phyloP scores from a whole-genome alignment of 2,329 filamentous ascomycete genomes.

The Aspergillus thermomutatus region DNA sequence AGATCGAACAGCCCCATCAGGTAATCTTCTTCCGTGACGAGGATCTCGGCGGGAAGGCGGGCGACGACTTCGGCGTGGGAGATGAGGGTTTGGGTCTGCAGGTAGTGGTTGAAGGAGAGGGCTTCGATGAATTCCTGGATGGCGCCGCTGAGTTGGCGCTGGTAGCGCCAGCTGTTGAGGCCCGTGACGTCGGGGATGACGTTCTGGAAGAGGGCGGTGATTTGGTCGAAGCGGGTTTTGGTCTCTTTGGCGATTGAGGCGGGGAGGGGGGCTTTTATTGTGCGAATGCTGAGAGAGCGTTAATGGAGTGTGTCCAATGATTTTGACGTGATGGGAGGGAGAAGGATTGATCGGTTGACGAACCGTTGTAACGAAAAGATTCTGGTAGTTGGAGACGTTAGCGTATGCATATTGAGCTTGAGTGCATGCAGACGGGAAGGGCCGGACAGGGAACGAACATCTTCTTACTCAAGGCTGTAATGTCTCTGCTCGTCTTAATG shows the following conservation, averaged over 20 bases:
- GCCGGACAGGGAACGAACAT: conserved; percentile 58
- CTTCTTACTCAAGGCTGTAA: conserved; percentile 94
- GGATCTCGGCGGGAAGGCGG: conserved; percentile 49
- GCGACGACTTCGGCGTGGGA: conserved; percentile 58
- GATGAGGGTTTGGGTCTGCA: conserved; percentile 72
- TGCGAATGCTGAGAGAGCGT: conserved; percentile 34
- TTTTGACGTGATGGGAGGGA: conserved; percentile 2
- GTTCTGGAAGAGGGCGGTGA: conserved; percentile 63
- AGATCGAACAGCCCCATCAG: conserved; percentile 89
- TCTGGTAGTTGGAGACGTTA: conserved; percentile 41
- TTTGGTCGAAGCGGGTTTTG: conserved; percentile 65
- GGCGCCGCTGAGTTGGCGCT: conserved; percentile 69
- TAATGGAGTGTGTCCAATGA: background rate
- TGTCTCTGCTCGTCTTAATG: conserved; percentile 86
- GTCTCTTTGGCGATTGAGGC: conserved; percentile 67
- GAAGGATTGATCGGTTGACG: conserved; percentile 3
- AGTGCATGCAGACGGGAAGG: background rate
- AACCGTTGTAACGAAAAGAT: conserved; percentile 84
- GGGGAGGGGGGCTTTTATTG: conserved; percentile 53
- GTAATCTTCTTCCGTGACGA: conserved; percentile 78
- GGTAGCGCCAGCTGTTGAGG: conserved; percentile 80
- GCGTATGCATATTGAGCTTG: background rate
- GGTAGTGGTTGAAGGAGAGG: conserved; percentile 82
- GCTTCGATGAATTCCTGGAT: conserved; percentile 96
- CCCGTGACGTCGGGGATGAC: conserved; percentile 72